Evolutionary conservation across 305 asterid species (phyloP).

Genomic region (Solanum hybrid): DNA sequence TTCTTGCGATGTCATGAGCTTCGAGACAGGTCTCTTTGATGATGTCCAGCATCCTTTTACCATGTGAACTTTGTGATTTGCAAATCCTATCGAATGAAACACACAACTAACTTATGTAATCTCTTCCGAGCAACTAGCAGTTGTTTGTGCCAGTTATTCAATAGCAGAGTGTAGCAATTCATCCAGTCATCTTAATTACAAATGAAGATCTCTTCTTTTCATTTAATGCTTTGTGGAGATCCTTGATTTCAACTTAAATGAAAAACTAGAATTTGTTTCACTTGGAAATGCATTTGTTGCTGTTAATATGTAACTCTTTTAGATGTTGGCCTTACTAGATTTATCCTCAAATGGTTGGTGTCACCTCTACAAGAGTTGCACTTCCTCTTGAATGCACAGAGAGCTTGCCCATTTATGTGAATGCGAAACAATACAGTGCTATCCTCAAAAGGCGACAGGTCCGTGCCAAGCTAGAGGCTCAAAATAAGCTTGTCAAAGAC

Average conservation of each 20-base stretch:
- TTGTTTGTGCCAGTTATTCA: neutral
- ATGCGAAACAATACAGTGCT: slow-evolving; percentile 63
- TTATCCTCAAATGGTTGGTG: slow-evolving; percentile 47
- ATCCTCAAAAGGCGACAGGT: slow-evolving; percentile 60
- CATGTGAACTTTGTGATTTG: neutral
- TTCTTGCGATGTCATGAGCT: neutral
- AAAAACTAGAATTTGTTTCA: neutral
- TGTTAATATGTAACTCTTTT: neutral
- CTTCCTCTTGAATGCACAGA: slow-evolving; percentile 51
- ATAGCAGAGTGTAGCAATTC: neutral
- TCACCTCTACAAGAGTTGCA: slow-evolving; percentile 36
- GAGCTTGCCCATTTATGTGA: slow-evolving; percentile 49
- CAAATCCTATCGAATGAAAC: neutral
- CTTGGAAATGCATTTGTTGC: neutral
- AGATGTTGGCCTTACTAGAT: slow-evolving; percentile 21
- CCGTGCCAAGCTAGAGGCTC: slow-evolving; percentile 61
- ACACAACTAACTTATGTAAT: neutral
- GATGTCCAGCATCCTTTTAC: neutral
- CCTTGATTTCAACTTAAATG: neutral
- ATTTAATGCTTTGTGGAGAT: neutral
- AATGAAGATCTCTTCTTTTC: neutral
- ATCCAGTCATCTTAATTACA: neutral
- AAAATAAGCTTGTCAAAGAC: slow-evolving; percentile 36
- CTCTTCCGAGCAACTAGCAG: neutral
- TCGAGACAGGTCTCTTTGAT: neutral